phyloP scores from a whole-genome alignment of 331 rosid species.

The Acacia pycnantha region DNA sequence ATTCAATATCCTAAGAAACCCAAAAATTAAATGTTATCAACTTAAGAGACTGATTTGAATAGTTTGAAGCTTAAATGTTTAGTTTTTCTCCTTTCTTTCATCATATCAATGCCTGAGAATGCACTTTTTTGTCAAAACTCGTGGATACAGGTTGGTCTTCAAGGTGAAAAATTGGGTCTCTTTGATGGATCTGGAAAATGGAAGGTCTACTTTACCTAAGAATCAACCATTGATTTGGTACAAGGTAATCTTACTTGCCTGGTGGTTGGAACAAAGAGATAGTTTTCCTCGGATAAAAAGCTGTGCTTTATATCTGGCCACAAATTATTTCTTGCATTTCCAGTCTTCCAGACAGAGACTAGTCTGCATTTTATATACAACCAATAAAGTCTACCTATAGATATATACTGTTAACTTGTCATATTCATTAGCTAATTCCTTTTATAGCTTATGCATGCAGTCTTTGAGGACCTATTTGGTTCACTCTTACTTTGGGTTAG shows the following conservation, averaged over 20 bases:
- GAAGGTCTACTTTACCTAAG: slow-evolving; percentile 67
- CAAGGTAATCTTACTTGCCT: slow-evolving; percentile 57
- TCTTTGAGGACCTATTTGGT: too few relatives aligned
- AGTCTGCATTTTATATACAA: too few relatives aligned
- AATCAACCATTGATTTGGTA: slow-evolving; percentile 89
- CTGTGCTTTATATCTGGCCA: too few relatives aligned
- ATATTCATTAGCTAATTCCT: too few relatives aligned
- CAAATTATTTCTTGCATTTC: too few relatives aligned
- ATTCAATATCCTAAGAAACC: background rate
- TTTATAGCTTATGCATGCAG: too few relatives aligned
- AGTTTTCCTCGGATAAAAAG: too few relatives aligned
- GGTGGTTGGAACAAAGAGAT: background rate
- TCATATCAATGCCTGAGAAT: background rate
- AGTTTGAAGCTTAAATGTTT: background rate
- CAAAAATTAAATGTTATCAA: background rate
- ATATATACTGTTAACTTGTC: too few relatives aligned
- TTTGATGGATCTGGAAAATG: slow-evolving; percentile 72
- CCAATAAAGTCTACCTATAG: too few relatives aligned
- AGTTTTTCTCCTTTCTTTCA: background rate
- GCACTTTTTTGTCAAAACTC: background rate
- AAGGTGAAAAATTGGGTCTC: slow-evolving; percentile 65
- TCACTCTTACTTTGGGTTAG: too few relatives aligned
- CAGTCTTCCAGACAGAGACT: too few relatives aligned
- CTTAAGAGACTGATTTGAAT: background rate
- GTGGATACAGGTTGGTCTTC: slow-evolving; percentile 75